Evolutionary conservation across 352 stramenopile species (phyloP), one percentile per base, ranked within the genome.

Genomic region (Thraustochytrium striatum): DNA sequence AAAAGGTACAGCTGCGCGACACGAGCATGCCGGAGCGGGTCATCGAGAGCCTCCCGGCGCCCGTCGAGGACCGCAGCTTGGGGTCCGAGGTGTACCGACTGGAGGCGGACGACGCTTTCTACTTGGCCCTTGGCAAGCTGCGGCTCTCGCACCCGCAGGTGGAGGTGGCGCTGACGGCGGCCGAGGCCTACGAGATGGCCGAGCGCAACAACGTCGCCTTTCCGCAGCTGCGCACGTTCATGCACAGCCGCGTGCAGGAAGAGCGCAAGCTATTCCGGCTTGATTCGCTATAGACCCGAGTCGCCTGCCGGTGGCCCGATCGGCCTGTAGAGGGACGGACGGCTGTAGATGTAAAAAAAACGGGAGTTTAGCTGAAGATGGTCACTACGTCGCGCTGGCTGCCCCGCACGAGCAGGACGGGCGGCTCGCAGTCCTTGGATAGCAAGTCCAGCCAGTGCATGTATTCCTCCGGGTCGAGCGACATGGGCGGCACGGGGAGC

Each of bases 391-490:
- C 55, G 32, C 55, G 57, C 28, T 80, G 53, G 25, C 21, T n/a
- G 36, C 72, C 72, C 38, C 72, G 72, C 8, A 80, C 72, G 55
- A 80, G 72, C 32, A 80, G 36, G 7, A 80, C 72, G 25, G 72
- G 72, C 13, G 72, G 55, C 36, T 9, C 8, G 0, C 19, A 55
- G 19, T 52, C 28, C 55, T 39, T 38, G 28, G 72, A 80, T 8
- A 80, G 58, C 16, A 72, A 36, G 36, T 80, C 72, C 8, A 80
- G 36, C 72, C 72, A 80, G 19, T 72, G n/a, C 55, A 80, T 72
- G 55, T 80, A 80, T 38, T 72, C 55, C 8, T 72, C 55, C 13
- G 69, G 38, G 35, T 79, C 69, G n/a, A 79, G 41, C 16, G 69
- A 79, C 69, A 79, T 79, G 30, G 69, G 69, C 28, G 69, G 69